Percentiles rank a stretch among this genome's conserved stretches.
These are phyloP conservation scores for Chlorella sp. DNA, from an alignment of 139 green algal genomes.

Conservation along the genomic window DNA sequence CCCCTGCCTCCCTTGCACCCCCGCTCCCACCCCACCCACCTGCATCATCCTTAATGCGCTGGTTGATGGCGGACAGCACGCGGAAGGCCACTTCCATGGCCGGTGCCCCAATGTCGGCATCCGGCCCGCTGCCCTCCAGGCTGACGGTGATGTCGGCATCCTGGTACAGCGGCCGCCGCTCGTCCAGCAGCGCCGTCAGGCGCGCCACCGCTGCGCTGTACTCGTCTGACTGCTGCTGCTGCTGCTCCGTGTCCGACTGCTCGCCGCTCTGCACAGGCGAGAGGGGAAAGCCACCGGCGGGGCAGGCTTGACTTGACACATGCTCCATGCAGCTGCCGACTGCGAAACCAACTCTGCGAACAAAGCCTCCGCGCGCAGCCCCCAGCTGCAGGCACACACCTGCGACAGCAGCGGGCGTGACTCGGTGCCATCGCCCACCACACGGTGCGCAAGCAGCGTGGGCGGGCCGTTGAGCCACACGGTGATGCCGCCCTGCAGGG, in stretches of 20 bases:
- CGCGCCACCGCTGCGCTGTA: conserved; percentile 43
- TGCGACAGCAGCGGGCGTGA: conserved; percentile 76
- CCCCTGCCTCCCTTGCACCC: background rate
- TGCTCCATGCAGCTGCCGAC: no score
- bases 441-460: conserved; percentile 70
- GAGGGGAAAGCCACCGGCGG: background rate
- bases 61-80: conserved; percentile 45
- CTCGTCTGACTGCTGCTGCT: conserved; percentile 16
- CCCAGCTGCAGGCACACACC: background rate
- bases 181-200: conserved; percentile 63
- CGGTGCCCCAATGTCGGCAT: conserved; percentile 30
- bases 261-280: background rate
- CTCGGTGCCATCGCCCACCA: conserved; percentile 73
- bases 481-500: conserved; percentile 70
- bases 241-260: background rate
- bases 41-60: conserved; percentile 41
- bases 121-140: conserved; percentile 55
- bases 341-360: no score
- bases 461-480: conserved; percentile 85
- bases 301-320: no score
- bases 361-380: no score
- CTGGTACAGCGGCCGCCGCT: conserved; percentile 72
- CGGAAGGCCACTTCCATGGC: conserved; percentile 51
- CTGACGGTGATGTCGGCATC: conserved; percentile 75
- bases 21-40: background rate